Conservation (phyloP, 208 protist genomes). For the Blastocrithidia nonstop region DNA sequence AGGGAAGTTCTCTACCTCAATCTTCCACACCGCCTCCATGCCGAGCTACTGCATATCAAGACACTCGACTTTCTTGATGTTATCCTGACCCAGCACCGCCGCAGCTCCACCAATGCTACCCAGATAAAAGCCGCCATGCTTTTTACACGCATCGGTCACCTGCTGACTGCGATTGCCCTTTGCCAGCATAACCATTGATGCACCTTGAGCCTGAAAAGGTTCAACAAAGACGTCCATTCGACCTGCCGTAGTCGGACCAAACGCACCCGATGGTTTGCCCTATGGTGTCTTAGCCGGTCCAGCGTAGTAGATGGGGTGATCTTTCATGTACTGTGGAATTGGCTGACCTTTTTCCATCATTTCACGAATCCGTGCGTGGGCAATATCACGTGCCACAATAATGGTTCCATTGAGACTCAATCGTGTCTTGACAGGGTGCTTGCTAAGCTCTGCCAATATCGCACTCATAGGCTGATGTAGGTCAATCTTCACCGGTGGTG, state of each 20-base stretch:
- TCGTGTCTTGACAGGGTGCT: slow-evolving; percentile 86
- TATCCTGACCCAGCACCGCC: slow-evolving; percentile 85
- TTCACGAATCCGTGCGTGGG: slow-evolving; percentile 90
- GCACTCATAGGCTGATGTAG: slow-evolving; percentile 88
- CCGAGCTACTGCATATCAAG: slow-evolving; percentile 83
- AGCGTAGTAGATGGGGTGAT: slow-evolving; percentile 95
- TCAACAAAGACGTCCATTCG: slow-evolving; percentile 94
- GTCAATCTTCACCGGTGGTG: slow-evolving; percentile 78
- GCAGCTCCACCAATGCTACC: slow-evolving; percentile 94
- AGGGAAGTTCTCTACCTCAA: slow-evolving; percentile 93
- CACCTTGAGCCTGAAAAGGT: slow-evolving; percentile 85
- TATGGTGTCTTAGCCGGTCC: slow-evolving; percentile 95
- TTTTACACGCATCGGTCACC: slow-evolving; percentile 90
- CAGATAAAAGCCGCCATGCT: slow-evolving; percentile 95
- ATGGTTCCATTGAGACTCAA: slow-evolving; percentile 91
- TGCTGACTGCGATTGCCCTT: slow-evolving; percentile 92
- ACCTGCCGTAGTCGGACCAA: slow-evolving; percentile 95
- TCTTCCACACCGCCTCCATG: slow-evolving; percentile 90
- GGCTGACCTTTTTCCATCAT: slow-evolving; percentile 75
- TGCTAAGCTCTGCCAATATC: slow-evolving; percentile 53
- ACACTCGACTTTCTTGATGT: slow-evolving; percentile 89
- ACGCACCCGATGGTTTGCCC: slow-evolving; percentile 89
- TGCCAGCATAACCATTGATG: slow-evolving; percentile 88
- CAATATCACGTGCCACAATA: slow-evolving; percentile 95
- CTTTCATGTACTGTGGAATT: slow-evolving; percentile 90